Evolutionary conservation across 2,329 filamentous ascomycete genomes (phyloP).

Genomic region (Cryphonectria radicalis): DNA sequence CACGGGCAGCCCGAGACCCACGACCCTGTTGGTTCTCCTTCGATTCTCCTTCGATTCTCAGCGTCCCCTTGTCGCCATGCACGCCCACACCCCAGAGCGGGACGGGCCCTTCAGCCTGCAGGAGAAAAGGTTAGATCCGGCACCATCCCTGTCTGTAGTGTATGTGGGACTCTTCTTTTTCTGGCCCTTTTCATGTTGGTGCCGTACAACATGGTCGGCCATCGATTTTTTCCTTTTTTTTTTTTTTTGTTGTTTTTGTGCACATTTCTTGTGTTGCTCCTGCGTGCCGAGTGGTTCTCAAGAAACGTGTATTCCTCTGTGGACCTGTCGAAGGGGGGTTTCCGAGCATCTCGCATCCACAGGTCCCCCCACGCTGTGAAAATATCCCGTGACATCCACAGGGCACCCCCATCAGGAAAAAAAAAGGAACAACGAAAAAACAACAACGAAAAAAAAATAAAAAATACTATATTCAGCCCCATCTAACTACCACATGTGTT

Average conservation of each 20-base stretch:
- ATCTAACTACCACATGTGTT: not conserved
- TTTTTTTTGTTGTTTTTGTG: too few relatives aligned
- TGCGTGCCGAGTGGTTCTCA: not conserved
- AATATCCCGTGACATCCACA: not conserved
- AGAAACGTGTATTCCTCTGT: not conserved
- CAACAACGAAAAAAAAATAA: not conserved
- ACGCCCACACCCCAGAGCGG: conserved; percentile 15
- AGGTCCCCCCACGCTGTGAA: not conserved
- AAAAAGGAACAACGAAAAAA: too few relatives aligned
- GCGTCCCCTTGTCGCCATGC: conserved; percentile 12
- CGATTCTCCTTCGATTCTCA: not conserved
- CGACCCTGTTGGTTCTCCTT: conserved; percentile 8
- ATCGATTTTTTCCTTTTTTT: not conserved
- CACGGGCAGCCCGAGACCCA: conserved; percentile 16
- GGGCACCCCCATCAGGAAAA: not conserved
- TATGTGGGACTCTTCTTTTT: not conserved
- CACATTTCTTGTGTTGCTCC: too few relatives aligned
- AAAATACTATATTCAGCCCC: not conserved
- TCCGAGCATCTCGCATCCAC: not conserved
- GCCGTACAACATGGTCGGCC: not conserved
- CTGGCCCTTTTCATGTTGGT: not conserved
- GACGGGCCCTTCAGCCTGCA: conserved; percentile 14
- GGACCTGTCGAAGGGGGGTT: not conserved
- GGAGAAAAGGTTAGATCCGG: conserved; percentile 15
- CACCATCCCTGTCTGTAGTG: conserved; percentile 6